These are phyloP conservation scores for Leucocoprinus birnbaumii DNA, from an alignment of 768 basidiomycete genomes.

Conservation along the genomic window DNA sequence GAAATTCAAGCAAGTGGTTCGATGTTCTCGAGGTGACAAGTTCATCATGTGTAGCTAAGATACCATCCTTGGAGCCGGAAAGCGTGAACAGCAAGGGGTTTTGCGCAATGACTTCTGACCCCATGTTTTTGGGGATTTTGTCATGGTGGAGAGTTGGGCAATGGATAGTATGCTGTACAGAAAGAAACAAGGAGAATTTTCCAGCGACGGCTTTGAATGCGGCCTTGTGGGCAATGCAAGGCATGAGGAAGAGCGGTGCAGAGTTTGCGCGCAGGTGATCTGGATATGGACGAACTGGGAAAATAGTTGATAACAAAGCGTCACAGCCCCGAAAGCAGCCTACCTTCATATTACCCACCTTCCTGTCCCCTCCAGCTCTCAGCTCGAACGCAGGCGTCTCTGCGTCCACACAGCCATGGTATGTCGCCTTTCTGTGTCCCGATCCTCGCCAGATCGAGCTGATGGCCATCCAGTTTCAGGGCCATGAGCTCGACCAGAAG, in stretches of 20 bases:
- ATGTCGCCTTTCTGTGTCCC: background rate
- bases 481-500: conserved; percentile 84
- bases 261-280: background rate
- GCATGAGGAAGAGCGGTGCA: conserved; percentile 12
- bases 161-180: conserved; percentile 8
- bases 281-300: conserved; percentile 10
- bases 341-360: conserved; percentile 17
- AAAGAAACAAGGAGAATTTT: conserved; percentile 8
- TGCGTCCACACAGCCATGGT: conserved; percentile 24
- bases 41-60: conserved; percentile 31
- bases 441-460: conserved; percentile 15
- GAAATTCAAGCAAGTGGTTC: conserved; percentile 44
- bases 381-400: conserved; percentile 18
- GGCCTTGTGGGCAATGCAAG: conserved; percentile 11
- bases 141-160: background rate
- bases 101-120: background rate
- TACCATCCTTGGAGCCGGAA: conserved; percentile 49
- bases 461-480: conserved; percentile 30
- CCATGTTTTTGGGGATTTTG: background rate
- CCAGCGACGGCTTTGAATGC: conserved; percentile 13
- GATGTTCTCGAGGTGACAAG: conserved; percentile 49
- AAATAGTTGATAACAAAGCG: conserved; percentile 20
- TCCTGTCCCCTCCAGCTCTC: conserved; percentile 25
- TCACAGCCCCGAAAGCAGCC: conserved; percentile 18
- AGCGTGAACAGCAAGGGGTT: conserved; percentile 35